Percentiles rank a stretch among this genome's conserved stretches.
These are phyloP conservation scores for Acanthamoeba castellanii DNA, from an alignment of 208 protist species.

Conservation along the genomic window DNA sequence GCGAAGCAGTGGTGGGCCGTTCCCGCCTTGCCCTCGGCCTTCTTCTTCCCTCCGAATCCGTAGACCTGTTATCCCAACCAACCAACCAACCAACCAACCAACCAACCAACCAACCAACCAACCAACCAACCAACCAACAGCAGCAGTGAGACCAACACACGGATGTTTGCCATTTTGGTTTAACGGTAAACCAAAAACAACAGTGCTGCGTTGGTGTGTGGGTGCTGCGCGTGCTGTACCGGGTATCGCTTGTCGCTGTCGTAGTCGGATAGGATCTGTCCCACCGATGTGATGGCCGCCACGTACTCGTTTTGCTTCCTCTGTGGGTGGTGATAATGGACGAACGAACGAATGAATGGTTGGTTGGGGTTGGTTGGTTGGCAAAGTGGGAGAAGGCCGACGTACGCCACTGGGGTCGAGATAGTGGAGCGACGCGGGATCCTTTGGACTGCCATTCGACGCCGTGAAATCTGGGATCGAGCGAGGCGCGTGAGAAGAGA, in stretches of 20 bases:
- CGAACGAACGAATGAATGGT: no score
- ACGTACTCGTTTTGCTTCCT: slow-evolving; percentile 76
- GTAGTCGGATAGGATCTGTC: slow-evolving; percentile 77
- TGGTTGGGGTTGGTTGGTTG: neutral
- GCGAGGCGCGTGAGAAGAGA: no score
- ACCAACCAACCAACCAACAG: no score
- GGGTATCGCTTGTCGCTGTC: slow-evolving; percentile 76
- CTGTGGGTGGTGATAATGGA: no score
- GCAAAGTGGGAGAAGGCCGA: neutral
- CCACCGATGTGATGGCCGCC: slow-evolving; percentile 72
- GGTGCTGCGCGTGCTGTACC: neutral
- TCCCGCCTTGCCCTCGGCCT: neutral
- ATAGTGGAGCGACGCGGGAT: slow-evolving; percentile 81
- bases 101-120: no score
- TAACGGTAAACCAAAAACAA: no score
- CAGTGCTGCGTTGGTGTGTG: no score
- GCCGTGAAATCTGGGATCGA: slow-evolving; percentile 83
- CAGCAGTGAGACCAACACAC: no score
- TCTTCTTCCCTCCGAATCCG: slow-evolving; percentile 74
- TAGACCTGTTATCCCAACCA: no score
- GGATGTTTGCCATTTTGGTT: no score
- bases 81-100: no score
- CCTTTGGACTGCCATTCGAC: slow-evolving; percentile 78
- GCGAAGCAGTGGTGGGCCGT: slow-evolving; percentile 64
- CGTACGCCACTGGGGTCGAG: slow-evolving; percentile 62